Evolutionary conservation across 108 stramenopile genomes (phyloP), one percentile per base, ranked within the genome.

Genomic region (Aurantiochytrium sp.): DNA sequence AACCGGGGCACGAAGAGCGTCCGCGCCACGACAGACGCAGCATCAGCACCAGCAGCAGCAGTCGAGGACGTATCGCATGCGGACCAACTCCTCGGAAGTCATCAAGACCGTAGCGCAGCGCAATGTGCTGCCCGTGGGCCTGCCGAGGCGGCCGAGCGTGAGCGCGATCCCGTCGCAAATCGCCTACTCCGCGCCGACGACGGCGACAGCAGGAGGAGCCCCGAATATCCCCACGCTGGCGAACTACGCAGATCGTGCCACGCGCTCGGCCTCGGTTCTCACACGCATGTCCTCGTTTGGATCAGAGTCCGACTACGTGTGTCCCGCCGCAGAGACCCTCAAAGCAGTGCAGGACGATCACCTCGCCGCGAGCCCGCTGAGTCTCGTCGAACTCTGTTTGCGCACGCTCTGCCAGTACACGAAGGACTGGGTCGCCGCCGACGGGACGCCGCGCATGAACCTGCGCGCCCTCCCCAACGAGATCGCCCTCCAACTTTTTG

Each of bases 381-480:
- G 24, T 12, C 45, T 81, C 42, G 73, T 81, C 27, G 73, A 81
- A 21, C 73, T 81, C 73, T 81, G 73, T 24, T 1, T 81, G 73
- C 73, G 73, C 3, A 81, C 73, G 17, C 73, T 81, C 24, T 81
- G 73, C 73, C 73, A 81, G n/a, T n/a, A 81, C 45, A 81, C 73
- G n/a, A 24, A 48, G 12, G 42, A 81, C n/a, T 81, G 73, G 73
- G 73, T 81, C 1, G 73, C n/a, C 1, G 12, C 15, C 2, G 39
- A 48, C 3, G 73, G 73, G 19, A 24, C 42, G 6, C 73, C 39
- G 1, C 73, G 73, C 45, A 81, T 81, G 27, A 81, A 81, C 2
- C 1, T 81, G n/a, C n/a, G 45, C 27, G 73, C 73, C 12, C 17
- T 81, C 21, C 73, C 73, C n/a, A n/a, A 24, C 21, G 73, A 81